Evolutionary conservation across 2,329 filamentous ascomycete genomes (phyloP), one percentile per base, ranked within the genome.

Genomic region (Endocalyx cinctus): DNA sequence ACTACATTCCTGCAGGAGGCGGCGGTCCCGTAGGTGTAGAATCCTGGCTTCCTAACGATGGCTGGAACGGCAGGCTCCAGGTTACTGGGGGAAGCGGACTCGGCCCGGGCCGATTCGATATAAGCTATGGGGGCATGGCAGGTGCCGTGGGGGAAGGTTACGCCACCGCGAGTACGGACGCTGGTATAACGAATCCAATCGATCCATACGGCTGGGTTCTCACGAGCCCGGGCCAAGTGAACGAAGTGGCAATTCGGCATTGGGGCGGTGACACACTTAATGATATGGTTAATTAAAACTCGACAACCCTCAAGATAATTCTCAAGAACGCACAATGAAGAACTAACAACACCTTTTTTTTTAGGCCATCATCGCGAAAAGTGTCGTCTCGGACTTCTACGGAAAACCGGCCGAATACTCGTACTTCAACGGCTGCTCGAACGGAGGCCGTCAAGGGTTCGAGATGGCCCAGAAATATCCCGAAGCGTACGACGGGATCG

Each of bases 401-500:
- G 50, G 47, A 12, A 28, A 10, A 25, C 46, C 35, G 18, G 38
- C 45, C 43, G 50, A 37, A 47, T 74, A 64, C 48, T 69, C 72
- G 13, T 75, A 77, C 54, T 77, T 71, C 52, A 54, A 63, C 42
- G 67, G 66, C 12, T 72, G 66, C 46, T 69, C 65, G 10, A 60
- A 66, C 20, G 66, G 74, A 10, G 75, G 75, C 3, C 59, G 74
- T 1, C 72, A 79, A 48, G 74, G 72, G 6, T 53, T 74, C 16
- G 69, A 69, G 44, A 59, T 70, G 10, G 66, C 70, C 0, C 68
- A 77, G 42, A 50, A 61, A 7, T 74, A 68, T 38, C 72, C 74
- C 0, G 58, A 67, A 1, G 66, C 70, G 20, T 77, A 73, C 27
- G 68, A 77, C 28, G 74, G 74, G 3, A 65, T 77, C 11, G 47